Evolutionary conservation across 305 asterid species (phyloP).

Genomic region (Fraxinus dipetala): DNA sequence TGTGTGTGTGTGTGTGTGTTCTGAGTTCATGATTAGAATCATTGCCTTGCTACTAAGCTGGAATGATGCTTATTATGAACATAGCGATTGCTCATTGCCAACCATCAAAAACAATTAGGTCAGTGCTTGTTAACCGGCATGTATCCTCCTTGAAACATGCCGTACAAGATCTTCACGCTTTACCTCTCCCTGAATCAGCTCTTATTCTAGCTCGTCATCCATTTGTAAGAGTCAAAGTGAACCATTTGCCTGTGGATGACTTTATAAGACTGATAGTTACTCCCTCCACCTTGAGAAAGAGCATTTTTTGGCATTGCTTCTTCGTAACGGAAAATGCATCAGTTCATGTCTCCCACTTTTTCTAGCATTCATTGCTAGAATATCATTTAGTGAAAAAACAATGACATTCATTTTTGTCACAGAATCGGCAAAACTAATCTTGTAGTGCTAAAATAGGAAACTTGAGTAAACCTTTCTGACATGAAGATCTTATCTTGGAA

Average conservation of each 20-base stretch:
- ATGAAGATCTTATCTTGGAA: not conserved
- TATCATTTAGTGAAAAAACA: not conserved
- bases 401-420: not conserved
- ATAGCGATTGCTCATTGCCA: not conserved
- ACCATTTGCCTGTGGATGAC: not conserved
- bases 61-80: not conserved
- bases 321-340: not conserved
- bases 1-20: not conserved
- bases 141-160: not conserved
- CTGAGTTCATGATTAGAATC: not conserved
- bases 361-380: not conserved
- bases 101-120: not conserved
- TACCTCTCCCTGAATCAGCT: not conserved
- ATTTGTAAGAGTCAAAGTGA: not conserved
- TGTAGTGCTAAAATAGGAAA: not conserved
- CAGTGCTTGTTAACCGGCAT: not conserved
- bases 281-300: not conserved
- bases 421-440: not conserved
- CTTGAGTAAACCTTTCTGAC: not conserved
- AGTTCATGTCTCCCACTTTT: not conserved
- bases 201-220: not conserved
- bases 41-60: not conserved
- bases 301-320: not conserved
- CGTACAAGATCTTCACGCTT: constrained; percentile 16
- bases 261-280: not conserved